These are phyloP conservation scores for Mucor saturninus DNA, from an alignment of 371 early-diverging fungal species.

Conservation along the genomic window DNA sequence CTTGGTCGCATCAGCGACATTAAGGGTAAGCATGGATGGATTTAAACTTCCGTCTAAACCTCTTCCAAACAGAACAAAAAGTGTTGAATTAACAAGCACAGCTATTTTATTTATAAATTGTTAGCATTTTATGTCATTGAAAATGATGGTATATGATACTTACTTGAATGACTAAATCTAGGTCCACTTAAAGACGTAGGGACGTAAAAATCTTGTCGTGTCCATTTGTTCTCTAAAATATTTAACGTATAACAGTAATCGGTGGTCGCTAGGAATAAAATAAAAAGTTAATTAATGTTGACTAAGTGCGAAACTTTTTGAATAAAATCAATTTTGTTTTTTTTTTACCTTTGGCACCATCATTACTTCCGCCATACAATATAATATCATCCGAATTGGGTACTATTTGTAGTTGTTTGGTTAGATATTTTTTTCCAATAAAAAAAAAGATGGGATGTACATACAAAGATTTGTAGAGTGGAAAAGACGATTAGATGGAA, in stretches of 20 bases:
- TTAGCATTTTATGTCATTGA: not conserved
- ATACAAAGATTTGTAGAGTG: slow-evolving; percentile 14
- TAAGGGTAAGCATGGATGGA: slow-evolving; percentile 3
- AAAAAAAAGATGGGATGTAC: not conserved
- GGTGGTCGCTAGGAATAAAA: not conserved
- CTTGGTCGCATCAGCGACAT: not conserved
- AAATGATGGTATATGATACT: not conserved
- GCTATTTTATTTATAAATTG: not conserved
- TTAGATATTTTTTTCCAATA: too few species aligned
- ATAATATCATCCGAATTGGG: slow-evolving; percentile 6
- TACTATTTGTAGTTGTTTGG: slow-evolving; percentile 1
- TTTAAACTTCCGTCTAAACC: slow-evolving; percentile 1
- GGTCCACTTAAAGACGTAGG: slow-evolving; percentile 9
- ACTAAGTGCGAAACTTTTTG: not conserved
- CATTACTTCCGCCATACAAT: slow-evolving; percentile 7
- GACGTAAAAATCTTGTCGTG: not conserved
- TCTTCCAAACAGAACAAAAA: slow-evolving; percentile 14
- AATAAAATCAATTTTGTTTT: not conserved
- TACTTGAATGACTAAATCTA: slow-evolving; percentile 11
- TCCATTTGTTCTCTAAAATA: slow-evolving; percentile 1
- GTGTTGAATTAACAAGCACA: slow-evolving; percentile 4
- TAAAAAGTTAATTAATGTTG: not conserved
- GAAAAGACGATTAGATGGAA: slow-evolving; percentile 5
- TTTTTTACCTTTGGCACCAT: not conserved
- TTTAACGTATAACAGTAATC: slow-evolving; percentile 8